Evolutionary conservation across 2,329 filamentous ascomycete species (phyloP), one percentile per base, ranked within the genome.

Genomic region (Thielaviopsis populi): DNA sequence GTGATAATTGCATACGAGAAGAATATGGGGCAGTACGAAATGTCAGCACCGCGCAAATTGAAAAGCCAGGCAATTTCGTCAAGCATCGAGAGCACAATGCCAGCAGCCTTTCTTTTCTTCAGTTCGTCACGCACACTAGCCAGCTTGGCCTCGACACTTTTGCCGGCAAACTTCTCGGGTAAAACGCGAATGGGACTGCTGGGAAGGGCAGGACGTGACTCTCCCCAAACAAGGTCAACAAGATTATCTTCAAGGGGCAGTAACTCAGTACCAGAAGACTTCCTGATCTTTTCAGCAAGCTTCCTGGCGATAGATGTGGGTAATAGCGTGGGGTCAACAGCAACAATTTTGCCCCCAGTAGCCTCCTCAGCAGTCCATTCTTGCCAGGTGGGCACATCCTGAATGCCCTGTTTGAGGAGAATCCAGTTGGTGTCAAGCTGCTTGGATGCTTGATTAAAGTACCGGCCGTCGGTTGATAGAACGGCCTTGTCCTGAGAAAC

Each of bases 11-110:
- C 92, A 71, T 97, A 99, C 17, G 92, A 94, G 75, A 97, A 97
- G 78, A 99, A 97, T 60, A 99, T 94, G 0, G 94, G 94, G 72
- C 99, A 99, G 77, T 94, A 99, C 0, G 91, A 89, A 68, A 99
- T 97, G 72, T 97, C 94, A 73, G 82, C 94, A 69, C 94, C 94
- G 69, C 94, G 85, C 59, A 99, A 77, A 75, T 99, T 99, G 78
- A 96, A 96, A n/a, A 99, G 80, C 94, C 94, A 99, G 11, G 94
- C 94, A 69, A 96, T 84, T 74, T 99, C 94, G 70, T 99, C 94
- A 53, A 99, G 83, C 85, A 95, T 91, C 5, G 91, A 96, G 56
- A 97, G 83, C 59, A 97, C 84, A 69, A 97, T 90, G 0, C 89
- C 92, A 19, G 86, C 82, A 5, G 85, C 87, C 72, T 94, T 94